These are phyloP conservation scores for Tolypocladium capitatum DNA, from an alignment of 2,329 filamentous ascomycete genomes.

Conservation along the genomic window DNA sequence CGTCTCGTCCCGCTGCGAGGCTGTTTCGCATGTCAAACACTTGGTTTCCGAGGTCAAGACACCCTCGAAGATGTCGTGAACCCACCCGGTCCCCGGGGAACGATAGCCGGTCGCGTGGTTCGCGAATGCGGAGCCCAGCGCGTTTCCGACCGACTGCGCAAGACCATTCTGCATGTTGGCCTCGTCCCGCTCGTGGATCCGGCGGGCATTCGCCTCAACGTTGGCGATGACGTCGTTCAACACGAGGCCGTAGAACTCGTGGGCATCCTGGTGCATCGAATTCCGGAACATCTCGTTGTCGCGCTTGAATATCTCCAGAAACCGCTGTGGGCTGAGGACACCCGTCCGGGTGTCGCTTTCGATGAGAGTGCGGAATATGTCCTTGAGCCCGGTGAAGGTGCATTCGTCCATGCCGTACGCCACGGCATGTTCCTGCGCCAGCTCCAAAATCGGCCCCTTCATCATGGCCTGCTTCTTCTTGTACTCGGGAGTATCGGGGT, in stretches of 20 bases:
- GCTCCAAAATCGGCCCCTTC: slow-evolving; percentile 72
- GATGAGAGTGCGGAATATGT: slow-evolving; percentile 87
- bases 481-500: slow-evolving; percentile 87
- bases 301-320: slow-evolving; percentile 82
- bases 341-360: slow-evolving; percentile 71
- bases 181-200: slow-evolving; percentile 38
- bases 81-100: slow-evolving; percentile 66
- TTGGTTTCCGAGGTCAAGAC: slow-evolving; percentile 90
- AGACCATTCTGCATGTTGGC: slow-evolving; percentile 28
- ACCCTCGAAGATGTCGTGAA: slow-evolving; percentile 94
- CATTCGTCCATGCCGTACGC: slow-evolving; percentile 90
- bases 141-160: slow-evolving; percentile 35
- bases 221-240: slow-evolving; percentile 94
- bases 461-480: slow-evolving; percentile 94
- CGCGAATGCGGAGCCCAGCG: slow-evolving; percentile 17
- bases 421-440: slow-evolving; percentile 65
- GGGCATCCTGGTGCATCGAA: slow-evolving; percentile 95
- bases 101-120: slow-evolving; percentile 30
- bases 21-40: slow-evolving; percentile 90
- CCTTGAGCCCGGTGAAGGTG: slow-evolving; percentile 86
- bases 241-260: slow-evolving; percentile 89
- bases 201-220: slow-evolving; percentile 74
- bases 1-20: slow-evolving; percentile 87
- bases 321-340: slow-evolving; percentile 82
- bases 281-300: slow-evolving; percentile 97